A percentile compares a stretch with the other conserved stretches of the same genome.
Conservation (phyloP, 2,329 filamentous ascomycete genomes). For the Colletotrichum sp. region DNA sequence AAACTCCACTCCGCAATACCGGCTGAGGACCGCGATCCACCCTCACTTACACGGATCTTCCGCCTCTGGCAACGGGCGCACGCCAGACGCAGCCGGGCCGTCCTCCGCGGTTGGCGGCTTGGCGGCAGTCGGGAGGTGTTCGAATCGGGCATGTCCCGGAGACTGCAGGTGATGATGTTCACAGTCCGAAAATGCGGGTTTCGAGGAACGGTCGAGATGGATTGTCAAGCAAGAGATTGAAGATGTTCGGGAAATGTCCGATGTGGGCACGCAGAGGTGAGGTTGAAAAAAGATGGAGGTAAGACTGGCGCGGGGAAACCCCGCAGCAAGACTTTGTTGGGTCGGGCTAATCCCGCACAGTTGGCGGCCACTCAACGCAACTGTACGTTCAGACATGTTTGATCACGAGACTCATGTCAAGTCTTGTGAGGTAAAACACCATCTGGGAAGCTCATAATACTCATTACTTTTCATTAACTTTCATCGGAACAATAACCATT, state of each 20-base stretch:
- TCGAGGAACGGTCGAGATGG: conserved; percentile 3
- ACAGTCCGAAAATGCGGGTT: background rate
- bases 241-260: conserved; percentile 6
- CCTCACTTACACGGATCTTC: conserved; percentile 50
- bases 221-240: background rate
- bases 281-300: conserved; percentile 16
- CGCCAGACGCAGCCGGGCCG: conserved; percentile 27
- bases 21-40: background rate
- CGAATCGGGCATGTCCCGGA: conserved; percentile 6
- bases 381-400: background rate
- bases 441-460: background rate
- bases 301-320: background rate
- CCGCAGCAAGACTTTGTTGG: conserved; percentile 1
- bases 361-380: background rate
- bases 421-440: background rate
- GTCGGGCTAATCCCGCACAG: conserved; percentile 1
- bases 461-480: background rate
- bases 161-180: background rate
- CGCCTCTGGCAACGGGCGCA: conserved; percentile 47
- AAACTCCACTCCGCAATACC: background rate
- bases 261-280: background rate
- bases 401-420: background rate
- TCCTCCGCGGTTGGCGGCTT: conserved; percentile 26
- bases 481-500: background rate
- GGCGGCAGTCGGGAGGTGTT: conserved; percentile 10